Base-by-base conservation (phyloP, 306 rosid genomes). In the Hylodesmum podocarpum region DNA sequence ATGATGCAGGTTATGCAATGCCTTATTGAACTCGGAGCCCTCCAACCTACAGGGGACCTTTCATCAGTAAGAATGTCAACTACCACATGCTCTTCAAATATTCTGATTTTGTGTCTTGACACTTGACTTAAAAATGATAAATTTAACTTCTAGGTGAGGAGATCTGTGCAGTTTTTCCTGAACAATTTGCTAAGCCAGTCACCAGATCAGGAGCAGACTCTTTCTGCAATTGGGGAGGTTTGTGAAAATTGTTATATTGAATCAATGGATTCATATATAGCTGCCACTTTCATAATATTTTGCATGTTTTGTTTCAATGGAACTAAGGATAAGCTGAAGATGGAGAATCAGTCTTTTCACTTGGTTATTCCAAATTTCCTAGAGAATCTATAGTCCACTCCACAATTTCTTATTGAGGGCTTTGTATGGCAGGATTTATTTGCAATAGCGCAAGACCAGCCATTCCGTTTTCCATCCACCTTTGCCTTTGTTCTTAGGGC, bases 161-260 rank as follows among this genome's bases (percentile, higher is more conserved):
- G 96, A 85, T 93, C 97, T 22, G 87, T 93, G 73, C 92, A 93
- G 61, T 93, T 79, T 81, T 90, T 93, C 88, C 73, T 93, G 90
- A 78, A 89, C 66, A 89, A 90, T 78, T 71, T 78, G 73, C 83
- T 90, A 69, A 80, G 79, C 85, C 93, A 90, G 77, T 69, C 81
- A 78, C 94, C 90, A 51, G 88, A 93, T 81, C 96, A 86, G 84
- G 80, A 85, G 24, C 87, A 89, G 80, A 86, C 96, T 13, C 72
- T 93, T 53, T 79, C 91, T 73, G 93, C 96, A 77, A 93, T 93
- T 22, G 97, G 96, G 5, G 97, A 93, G 93, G 97, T 87, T 82
- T 47, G 85, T 44, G 28, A 71, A 36, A 49, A 50, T 43, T 73
- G 13, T 62, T 33, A 41, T 51, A 3, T 21, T 28, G 11, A 61